Evolutionary conservation across 495 filamentous ascomycete species (phyloP).

Genomic region (Elaphomyces granulatus): DNA sequence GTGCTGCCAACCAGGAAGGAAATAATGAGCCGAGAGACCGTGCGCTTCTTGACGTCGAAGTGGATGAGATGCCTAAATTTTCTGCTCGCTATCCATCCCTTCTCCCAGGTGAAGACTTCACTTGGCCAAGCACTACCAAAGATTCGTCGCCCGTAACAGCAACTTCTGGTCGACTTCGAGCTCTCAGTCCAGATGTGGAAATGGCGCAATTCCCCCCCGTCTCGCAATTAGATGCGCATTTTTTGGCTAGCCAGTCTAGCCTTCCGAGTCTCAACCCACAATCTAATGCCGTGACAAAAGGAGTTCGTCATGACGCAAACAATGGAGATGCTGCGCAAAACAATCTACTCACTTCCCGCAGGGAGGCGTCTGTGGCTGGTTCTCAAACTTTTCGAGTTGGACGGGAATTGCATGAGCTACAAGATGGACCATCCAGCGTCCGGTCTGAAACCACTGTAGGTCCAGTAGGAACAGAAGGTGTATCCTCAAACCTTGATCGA

Average conservation of each 20-base stretch:
- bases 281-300: not conserved
- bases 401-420: not conserved
- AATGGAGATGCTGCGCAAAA: not conserved
- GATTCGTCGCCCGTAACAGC: not conserved
- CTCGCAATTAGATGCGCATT: conserved; percentile 30
- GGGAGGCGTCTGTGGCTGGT: not conserved
- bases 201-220: conserved; percentile 30
- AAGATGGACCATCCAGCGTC: not conserved
- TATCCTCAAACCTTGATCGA: not conserved
- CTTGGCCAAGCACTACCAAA: too few relatives aligned
- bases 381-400: not conserved
- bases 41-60: too few relatives aligned
- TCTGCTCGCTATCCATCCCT: conserved; percentile 20
- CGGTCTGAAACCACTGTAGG: not conserved
- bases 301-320: not conserved
- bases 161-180: conserved; percentile 9
- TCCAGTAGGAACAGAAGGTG: not conserved
- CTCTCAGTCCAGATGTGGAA: conserved; percentile 14
- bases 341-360: not conserved
- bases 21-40: too few relatives aligned
- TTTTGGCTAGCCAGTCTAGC: conserved; percentile 16
- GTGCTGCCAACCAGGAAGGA: too few relatives aligned
- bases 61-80: conserved; percentile 8
- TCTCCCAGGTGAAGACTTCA: conserved; percentile 7
- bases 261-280: not conserved